Evolutionary conservation across 305 asterid species (phyloP), one percentile per base, ranked within the genome.

Genomic region (Fraxinus velutina): DNA sequence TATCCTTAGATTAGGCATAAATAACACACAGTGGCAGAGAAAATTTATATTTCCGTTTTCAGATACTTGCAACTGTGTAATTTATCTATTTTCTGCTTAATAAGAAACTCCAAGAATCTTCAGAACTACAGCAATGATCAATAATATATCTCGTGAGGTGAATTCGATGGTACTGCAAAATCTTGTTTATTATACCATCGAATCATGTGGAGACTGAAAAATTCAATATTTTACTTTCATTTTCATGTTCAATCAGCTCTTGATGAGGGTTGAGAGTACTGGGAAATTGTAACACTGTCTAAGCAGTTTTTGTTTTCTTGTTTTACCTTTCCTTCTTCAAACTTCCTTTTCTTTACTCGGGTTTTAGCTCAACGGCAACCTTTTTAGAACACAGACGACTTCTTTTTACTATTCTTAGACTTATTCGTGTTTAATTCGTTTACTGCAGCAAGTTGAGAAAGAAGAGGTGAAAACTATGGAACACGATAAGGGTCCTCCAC

Each of bases 381-480:
- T 12, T 44, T 42, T 64, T 66, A 55, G 42, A 73, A 75, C 6
- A 36, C 10, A 34, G 70, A 37, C 71, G 21, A 0, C 57, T 66
- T 55, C 21, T 34, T 79, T 66, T 44, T 21, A 2, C 19, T 21
- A 47, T 32, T 34, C 79, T 80, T 68, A 32, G 37, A 47, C 10
- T 76, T 60, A 73, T 70, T 79, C 32, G 64, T 9, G 44, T 64
- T 17, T 0, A 30, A 52, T 5, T 19, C 13, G 2, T 12, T 74
- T 72, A 1, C 66, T 55, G 84, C 90, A 90, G 95, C 89, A 85
- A 85, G 89, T 86, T 47, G 92, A 82, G 80, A 88, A 91, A 85
- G 87, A 81, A 75, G 90, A 86, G 86, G 84, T 79, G 66, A 89
- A 88, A 82, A 82, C 71, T 27, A 79, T 81, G 78, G 93, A 85